Evolutionary conservation across 2,329 filamentous ascomycete species (phyloP), one percentile per base, ranked within the genome.

Genomic region (Xylaria sp.): DNA sequence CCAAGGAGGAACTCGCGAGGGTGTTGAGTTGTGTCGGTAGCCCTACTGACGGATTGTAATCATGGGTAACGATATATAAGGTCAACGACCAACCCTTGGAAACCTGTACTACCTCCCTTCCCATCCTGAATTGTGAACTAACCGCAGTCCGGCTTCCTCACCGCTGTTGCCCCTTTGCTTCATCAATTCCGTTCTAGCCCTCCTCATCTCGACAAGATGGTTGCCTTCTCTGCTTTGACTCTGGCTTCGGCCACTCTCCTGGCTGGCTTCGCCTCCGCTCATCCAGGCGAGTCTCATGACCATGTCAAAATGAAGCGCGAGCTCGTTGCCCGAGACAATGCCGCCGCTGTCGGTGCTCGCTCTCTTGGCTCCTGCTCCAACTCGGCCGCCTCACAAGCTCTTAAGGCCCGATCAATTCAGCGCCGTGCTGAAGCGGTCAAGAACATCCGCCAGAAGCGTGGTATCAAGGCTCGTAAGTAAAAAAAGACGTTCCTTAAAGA

Each of bases 291-390:
- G 73, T 67, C 73, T 20, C 79, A 80, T 62, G 69, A 73, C 63
- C 63, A 68, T 41, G 57, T 71, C 3, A 70, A 77, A 58, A 77
- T 80, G 70, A 79, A 79, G 74, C 76, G 79, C 34, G 78, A 80
- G 69, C 72, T 81, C 48, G 67, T 74, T n/a, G 77, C 76, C 34
- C 78, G 79, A 62, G 79, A 81, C 51, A 66, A 76, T 51, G 73
- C 73, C 41, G 79, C 79, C 28, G 69, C 72, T 37, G 18, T 76
- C 41, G 79, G 76, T 52, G 77, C 78, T 55, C 81, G 82, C 48
- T 82, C 81, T 15, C 77, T 84, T 7, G 77, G 76, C 56, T 73
- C 80, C 61, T 85, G 83, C 66, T 77, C 81, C 7, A 80, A 80
- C 66, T 79, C 78, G 7, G 76, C 81, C 52, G 77, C 79, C 62